Evolutionary conservation across 371 early-diverging fungal genomes (phyloP).

Genomic region (Dinochytrium kinnereticum): DNA sequence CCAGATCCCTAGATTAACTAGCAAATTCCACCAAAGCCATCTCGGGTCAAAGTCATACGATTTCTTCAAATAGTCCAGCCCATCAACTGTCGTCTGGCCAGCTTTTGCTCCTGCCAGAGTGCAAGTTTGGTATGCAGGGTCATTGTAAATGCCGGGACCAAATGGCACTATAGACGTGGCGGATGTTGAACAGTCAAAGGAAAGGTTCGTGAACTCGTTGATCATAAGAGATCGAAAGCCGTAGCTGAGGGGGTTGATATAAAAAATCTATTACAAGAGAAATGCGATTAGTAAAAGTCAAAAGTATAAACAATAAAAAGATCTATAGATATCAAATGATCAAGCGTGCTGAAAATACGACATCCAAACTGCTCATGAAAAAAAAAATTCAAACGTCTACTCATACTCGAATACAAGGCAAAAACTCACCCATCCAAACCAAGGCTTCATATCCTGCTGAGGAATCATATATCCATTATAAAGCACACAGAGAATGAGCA

Average conservation of each 20-base stretch:
- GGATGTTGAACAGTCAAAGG: constrained; percentile 22
- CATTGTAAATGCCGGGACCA: constrained; percentile 27
- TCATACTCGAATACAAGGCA: too few species aligned
- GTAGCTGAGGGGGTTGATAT: constrained; percentile 75
- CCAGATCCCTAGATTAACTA: constrained; percentile 18
- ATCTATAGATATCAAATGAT: background rate
- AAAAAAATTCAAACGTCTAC: too few species aligned
- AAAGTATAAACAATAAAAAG: too few species aligned
- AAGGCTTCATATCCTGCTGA: constrained; percentile 67
- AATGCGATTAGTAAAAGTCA: too few species aligned
- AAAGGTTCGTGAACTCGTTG: constrained; percentile 66
- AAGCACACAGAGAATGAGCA: constrained; percentile 62
- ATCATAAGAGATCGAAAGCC: constrained; percentile 70
- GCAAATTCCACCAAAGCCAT: constrained; percentile 26
- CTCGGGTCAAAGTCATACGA: constrained; percentile 7
- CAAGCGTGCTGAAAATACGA: background rate
- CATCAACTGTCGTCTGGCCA: constrained; percentile 14
- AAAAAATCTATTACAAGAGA: constrained; percentile 72
- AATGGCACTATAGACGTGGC: constrained; percentile 18
- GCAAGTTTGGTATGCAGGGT: constrained; percentile 33
- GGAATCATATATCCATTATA: constrained; percentile 75
- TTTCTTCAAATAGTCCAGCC: constrained; percentile 14
- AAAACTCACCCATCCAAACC: constrained; percentile 63
- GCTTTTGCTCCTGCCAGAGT: constrained; percentile 25
- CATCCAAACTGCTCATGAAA: too few species aligned